Conservation (phyloP, 2,329 filamentous ascomycete genomes). For the Aspergillus cejpii region DNA sequence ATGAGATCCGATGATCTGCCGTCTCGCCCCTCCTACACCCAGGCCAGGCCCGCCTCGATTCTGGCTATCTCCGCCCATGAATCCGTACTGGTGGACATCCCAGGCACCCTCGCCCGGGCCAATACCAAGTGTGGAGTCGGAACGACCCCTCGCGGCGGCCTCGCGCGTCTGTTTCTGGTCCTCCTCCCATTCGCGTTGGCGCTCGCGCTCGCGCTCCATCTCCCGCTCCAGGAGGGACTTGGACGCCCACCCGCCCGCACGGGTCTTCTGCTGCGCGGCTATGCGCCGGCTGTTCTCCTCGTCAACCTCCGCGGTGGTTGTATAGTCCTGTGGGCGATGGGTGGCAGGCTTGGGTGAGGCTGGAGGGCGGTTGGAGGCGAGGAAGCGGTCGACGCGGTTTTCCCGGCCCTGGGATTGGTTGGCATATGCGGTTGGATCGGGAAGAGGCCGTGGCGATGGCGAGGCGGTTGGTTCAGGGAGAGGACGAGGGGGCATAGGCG, state of each 20-base stretch:
- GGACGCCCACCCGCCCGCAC: slow-evolving; percentile 55
- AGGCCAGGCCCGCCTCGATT: slow-evolving; percentile 48
- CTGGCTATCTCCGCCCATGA: slow-evolving; percentile 56
- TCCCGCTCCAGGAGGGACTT: slow-evolving; percentile 59
- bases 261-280: slow-evolving; percentile 52
- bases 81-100: slow-evolving; percentile 62
- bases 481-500: slow-evolving; percentile 26
- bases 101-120: slow-evolving; percentile 48
- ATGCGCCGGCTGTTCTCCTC: slow-evolving; percentile 50
- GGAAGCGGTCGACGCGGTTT: slow-evolving; percentile 51
- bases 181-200: slow-evolving; percentile 60
- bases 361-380: slow-evolving; percentile 50
- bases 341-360: slow-evolving; percentile 30
- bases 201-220: slow-evolving; percentile 60
- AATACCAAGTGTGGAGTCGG: slow-evolving; percentile 41
- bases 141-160: slow-evolving; percentile 39
- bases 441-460: slow-evolving; percentile 39
- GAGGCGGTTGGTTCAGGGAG: slow-evolving; percentile 24
- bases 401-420: slow-evolving; percentile 25
- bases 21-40: slow-evolving; percentile 50
- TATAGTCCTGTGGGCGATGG: slow-evolving; percentile 43
- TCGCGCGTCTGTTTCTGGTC: slow-evolving; percentile 48
- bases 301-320: slow-evolving; percentile 50
- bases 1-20: slow-evolving; percentile 58
- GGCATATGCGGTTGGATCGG: slow-evolving; percentile 40